Base-by-base conservation (phyloP, 2,329 filamentous ascomycete species). In the Aspergillus eucalypticola region DNA sequence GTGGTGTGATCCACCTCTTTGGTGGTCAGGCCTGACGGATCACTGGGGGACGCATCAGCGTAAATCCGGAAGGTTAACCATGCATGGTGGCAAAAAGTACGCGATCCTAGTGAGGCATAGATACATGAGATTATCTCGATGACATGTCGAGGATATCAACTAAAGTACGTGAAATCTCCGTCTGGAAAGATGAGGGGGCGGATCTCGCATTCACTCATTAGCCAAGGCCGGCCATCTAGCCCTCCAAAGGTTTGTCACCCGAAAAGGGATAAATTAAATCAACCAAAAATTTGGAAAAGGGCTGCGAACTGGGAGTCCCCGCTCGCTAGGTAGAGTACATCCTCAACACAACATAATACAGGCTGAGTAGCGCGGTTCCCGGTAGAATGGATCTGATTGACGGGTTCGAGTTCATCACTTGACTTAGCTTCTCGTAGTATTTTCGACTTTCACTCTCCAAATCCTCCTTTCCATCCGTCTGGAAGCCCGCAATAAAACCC, bases 1-100 rank as follows among this genome's bases (percentile, higher is more conserved):
- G 50, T 59, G 54, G 59, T 58, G 42, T 46, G 56, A 58, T 61
- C 61, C 61, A 64, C 61, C 39, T 59, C 41, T 35, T 38, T 57
- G 59, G 50, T 59, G 56, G 53, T 55, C 54, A 55, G 55, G 44
- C 59, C 56, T 56, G 54, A 54, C 41, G 60, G 53, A 53, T 53
- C 35, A 39, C 25, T 25, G 52, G 35, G 41, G 42, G 56, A 39
- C 29, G 39, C 54, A 59, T 46, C 50, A 48, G 48, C 56, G 54
- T 42, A 46, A 57, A 29, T 55, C 25, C 32, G 19, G 49, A 50
- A 54, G 50, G 51, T 50, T 50, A 50, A 44, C n/a, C 32, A 27
- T 55, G 39, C 53, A 29, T 55, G 39, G 41, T 19, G n/a, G 17
- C 53, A 55, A 55, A 35, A 55, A 55, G 53, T 55, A 55, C 39